Evolutionary conservation across 768 basidiomycete genomes (phyloP).

Genomic region (Kwoniella shandongensis): DNA sequence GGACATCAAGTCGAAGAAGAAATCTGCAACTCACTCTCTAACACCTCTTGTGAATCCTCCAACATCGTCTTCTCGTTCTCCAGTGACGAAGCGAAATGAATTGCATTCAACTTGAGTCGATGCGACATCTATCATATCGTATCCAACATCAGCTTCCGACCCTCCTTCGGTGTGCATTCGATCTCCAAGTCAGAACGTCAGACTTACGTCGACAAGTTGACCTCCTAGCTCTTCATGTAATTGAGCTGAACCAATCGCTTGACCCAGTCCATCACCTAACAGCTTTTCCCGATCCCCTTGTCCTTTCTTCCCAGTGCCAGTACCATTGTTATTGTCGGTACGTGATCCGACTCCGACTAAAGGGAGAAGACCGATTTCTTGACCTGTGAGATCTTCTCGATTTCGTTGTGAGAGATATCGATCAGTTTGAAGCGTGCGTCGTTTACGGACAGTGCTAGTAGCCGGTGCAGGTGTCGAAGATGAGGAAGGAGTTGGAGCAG

Average conservation of each 20-base stretch:
- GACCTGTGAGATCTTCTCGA: conserved; percentile 31
- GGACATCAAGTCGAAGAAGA: neutral
- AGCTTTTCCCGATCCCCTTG: conserved; percentile 25
- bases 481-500: conserved; percentile 1
- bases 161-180: too few species aligned
- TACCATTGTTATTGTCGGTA: neutral
- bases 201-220: conserved; percentile 49
- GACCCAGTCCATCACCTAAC: conserved; percentile 22
- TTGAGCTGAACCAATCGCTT: conserved; percentile 40
- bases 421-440: conserved; percentile 8
- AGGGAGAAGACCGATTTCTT: conserved; percentile 32
- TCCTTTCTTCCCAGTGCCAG: neutral
- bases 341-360: conserved; percentile 12
- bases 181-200: too few species aligned
- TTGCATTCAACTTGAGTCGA: conserved; percentile 78
- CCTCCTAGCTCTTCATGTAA: conserved; percentile 52
- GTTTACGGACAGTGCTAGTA: neutral
- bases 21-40: conserved; percentile 64
- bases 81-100: conserved; percentile 72
- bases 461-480: too few species aligned
- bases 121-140: conserved; percentile 66
- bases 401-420: conserved; percentile 33
- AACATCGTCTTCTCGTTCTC: conserved; percentile 73
- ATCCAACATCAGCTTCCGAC: neutral
- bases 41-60: conserved; percentile 65